Base-by-base conservation (phyloP, 78 protist species). In the Isochrysis galbana region DNA sequence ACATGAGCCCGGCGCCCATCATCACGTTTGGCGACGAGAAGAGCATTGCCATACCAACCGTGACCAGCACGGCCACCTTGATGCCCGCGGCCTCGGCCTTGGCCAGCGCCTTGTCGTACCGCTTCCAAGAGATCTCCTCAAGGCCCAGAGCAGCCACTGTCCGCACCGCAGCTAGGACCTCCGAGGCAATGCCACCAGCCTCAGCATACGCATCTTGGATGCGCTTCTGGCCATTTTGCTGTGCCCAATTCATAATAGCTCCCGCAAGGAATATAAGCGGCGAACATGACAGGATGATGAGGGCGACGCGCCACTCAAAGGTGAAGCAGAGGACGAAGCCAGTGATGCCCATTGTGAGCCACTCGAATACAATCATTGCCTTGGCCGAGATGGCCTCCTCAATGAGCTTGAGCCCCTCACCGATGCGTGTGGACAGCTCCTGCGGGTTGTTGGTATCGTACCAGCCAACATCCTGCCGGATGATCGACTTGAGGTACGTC, bases 181-280 rank as follows among this genome's bases (percentile, higher is more conserved):
- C 96, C 42, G 95, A 93, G 29, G 97, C 97, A 42, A 94, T 90
- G 45, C 90, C 93, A 70, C 96, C 97, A 1, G 97, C 97, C 29
- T 91, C 78, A 26, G 96, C 96, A 72, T 94, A 95, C 45, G 94
- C 91, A 36, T 93, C 93, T 51, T 87, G 92, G 54, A 70, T n/a
- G 29, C 2, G 29, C 41, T 70, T 70, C 1, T 26, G 19, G 39
- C 80, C 80, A 19, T 70, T 26, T 19, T 26, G 11, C 41, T 2
- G 29, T 41, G 41, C 29, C 23, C 5, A 70, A 17, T 1, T 19
- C 80, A 70, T 70, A 17, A 34, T 17, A 14, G 19, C 26, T 1
- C n/a, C 47, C 2, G 86, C 26, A 46, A 0, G 46, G 32, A 0
- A 26, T n/a, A 22, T 26, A 14, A 0, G 26, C 1, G 42, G 86